Conservation (phyloP, 768 basidiomycete species). For the Pleurotus pulmonarius region DNA sequence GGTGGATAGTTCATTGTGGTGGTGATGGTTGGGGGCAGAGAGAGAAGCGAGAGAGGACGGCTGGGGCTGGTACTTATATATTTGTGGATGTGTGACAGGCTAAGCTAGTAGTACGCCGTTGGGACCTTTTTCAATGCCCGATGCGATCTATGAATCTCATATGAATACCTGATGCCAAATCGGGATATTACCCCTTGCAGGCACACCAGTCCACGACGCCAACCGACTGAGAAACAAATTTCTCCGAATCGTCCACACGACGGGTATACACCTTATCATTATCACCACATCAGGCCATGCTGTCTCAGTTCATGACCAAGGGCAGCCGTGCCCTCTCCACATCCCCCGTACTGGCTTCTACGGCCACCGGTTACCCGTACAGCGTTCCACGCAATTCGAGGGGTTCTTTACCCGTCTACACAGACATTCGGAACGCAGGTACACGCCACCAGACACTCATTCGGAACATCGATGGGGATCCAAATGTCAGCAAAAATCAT, state of each 20-base stretch:
- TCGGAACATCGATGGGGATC: constrained; percentile 65
- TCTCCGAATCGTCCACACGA: constrained; percentile 1
- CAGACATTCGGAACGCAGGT: constrained; percentile 66
- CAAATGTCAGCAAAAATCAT: constrained; percentile 35
- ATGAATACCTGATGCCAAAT: not conserved
- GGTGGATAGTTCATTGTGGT: constrained; percentile 20
- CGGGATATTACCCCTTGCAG: not conserved
- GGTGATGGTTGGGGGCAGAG: constrained; percentile 11
- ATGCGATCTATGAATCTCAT: not conserved
- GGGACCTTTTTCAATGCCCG: not conserved
- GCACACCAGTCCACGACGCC: not conserved
- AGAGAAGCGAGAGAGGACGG: constrained; percentile 8
- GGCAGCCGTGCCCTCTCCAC: no score
- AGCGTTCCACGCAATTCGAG: constrained; percentile 63
- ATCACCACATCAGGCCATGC: constrained; percentile 9
- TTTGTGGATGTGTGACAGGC: constrained; percentile 17
- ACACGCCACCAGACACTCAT: constrained; percentile 56
- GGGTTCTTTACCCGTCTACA: constrained; percentile 72
- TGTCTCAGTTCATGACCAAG: no score
- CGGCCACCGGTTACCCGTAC: constrained; percentile 35
- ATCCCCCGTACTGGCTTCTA: constrained; percentile 8
- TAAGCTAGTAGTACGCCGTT: constrained; percentile 7
- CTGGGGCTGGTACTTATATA: constrained; percentile 23
- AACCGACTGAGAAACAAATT: not conserved
- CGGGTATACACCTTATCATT: not conserved